A percentile compares a stretch with the other conserved stretches of the same genome.
These are phyloP conservation scores for Rhizopogon vesiculosus DNA, from an alignment of 768 basidiomycete species.

Conservation along the genomic window DNA sequence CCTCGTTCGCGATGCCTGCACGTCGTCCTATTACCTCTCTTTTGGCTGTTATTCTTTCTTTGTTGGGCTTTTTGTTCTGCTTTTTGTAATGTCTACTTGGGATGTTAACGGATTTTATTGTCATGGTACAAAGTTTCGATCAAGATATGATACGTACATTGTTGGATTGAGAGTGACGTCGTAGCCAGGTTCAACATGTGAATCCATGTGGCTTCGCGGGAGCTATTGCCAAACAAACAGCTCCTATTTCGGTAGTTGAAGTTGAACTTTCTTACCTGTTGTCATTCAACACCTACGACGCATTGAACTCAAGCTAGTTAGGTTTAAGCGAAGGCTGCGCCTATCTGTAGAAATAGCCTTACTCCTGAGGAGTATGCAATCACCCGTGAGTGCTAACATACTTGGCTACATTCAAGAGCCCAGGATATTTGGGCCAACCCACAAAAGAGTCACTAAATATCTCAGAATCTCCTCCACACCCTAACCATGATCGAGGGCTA, in stretches of 20 bases:
- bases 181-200: too few species aligned
- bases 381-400: not conserved
- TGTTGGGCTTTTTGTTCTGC: constrained; percentile 1
- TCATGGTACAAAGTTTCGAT: not conserved
- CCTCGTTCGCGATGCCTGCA: constrained; percentile 4
- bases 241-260: not conserved
- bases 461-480: not conserved
- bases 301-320: not conserved
- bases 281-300: too few species aligned
- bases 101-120: not conserved
- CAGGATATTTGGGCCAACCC: too few species aligned
- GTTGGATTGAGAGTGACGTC: too few species aligned
- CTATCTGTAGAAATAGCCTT: not conserved
- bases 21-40: not conserved
- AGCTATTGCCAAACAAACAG: constrained; percentile 5
- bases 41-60: constrained; percentile 2
- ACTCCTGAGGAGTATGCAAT: not conserved
- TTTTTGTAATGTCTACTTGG: not conserved
- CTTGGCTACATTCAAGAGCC: not conserved
- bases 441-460: not conserved
- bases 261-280: too few species aligned
- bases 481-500: not conserved
- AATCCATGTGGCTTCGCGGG: not conserved
- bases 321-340: not conserved
- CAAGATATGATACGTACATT: too few species aligned